Percentiles rank a stretch among this genome's conserved stretches.
Evolutionary conservation across 768 basidiomycete species (phyloP).

Genomic region (Boletus subcaerulescens): DNA sequence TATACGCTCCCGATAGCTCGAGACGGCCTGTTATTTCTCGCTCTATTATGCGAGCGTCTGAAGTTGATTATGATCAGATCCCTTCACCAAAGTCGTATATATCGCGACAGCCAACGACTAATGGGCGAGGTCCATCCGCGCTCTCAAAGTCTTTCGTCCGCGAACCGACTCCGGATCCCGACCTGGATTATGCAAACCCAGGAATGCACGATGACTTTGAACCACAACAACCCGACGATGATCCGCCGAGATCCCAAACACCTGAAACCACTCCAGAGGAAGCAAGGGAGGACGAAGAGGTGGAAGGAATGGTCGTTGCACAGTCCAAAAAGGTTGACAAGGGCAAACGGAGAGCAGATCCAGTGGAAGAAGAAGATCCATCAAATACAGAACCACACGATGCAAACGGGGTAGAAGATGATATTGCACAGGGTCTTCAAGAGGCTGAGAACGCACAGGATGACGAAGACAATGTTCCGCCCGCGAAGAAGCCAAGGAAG

Average conservation of each 20-base stretch:
- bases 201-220: conserved; percentile 30
- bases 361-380: conserved; percentile 12
- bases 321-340: conserved; percentile 30
- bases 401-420: conserved; percentile 38
- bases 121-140: conserved; percentile 35
- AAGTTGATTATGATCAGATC: conserved; percentile 59
- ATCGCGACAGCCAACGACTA: conserved; percentile 31
- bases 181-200: conserved; percentile 21
- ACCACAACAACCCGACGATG: conserved; percentile 19
- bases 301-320: conserved; percentile 30
- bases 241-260: conserved; percentile 42
- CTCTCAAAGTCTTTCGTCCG: conserved; percentile 29
- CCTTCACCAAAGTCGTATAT: conserved; percentile 52
- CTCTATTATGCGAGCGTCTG: conserved; percentile 48
- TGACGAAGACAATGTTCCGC: conserved; percentile 36
- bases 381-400: conserved; percentile 6
- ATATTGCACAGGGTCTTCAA: conserved; percentile 41
- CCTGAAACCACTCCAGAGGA: conserved; percentile 49
- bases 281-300: conserved; percentile 24
- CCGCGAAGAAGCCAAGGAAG: conserved; percentile 27
- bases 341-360: conserved; percentile 40
- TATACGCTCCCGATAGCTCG: conserved; percentile 37
- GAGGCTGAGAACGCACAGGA: conserved; percentile 52
- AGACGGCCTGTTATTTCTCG: conserved; percentile 41
- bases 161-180: conserved; percentile 22